Base-by-base conservation (phyloP, 2,329 filamentous ascomycete genomes). In the Apiospora koreana region DNA sequence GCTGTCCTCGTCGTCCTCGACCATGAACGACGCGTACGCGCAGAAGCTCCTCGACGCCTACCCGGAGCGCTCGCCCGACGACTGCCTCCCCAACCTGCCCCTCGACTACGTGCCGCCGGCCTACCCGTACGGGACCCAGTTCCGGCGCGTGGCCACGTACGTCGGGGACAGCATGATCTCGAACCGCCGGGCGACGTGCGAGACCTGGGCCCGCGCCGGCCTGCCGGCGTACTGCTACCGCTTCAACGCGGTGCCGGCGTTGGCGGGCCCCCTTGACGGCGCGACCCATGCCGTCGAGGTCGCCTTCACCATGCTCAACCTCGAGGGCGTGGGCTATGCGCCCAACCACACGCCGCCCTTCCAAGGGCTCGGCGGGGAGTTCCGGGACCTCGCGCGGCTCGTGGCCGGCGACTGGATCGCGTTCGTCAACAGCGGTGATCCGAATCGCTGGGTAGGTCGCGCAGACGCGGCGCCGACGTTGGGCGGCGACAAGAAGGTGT, bases 141-240 rank as follows among this genome's bases (percentile, higher is more conserved):
- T 41, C 23, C 69, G 69, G 62, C 65, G 70, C 18, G 69, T 65
- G 16, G 38, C 71, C 7, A 58, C 66, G 16, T 88, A 82, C 72
- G 78, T 78, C 8, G 89, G 89, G 38, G 89, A 92, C 78, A 76
- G 80, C 67, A 87, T 91, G 80, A 86, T 88, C 70, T 86, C 85
- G 2, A 84, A 85, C 38, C 84, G 89, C 5, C 84, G 89, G 2
- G 81, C 84, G 35, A 83, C 86, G 2, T 86, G 85, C 70, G 80
- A 88, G 74, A 81, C 81, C 1, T 89, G 86, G 84, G 81, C 5
- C 28, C 78, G 81, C 46, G 80, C 81, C 21, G 74, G 88, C 1
- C 81, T 35, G 35, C 35, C 85, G 23, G 86, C 87, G 8, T 91
- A 89, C 80, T 87, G 85, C 67, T 87, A 86, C 78, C 80, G 82